Evolutionary conservation across 2,329 filamentous ascomycete species (phyloP).

Genomic region (Pyrenochaeta sp.): DNA sequence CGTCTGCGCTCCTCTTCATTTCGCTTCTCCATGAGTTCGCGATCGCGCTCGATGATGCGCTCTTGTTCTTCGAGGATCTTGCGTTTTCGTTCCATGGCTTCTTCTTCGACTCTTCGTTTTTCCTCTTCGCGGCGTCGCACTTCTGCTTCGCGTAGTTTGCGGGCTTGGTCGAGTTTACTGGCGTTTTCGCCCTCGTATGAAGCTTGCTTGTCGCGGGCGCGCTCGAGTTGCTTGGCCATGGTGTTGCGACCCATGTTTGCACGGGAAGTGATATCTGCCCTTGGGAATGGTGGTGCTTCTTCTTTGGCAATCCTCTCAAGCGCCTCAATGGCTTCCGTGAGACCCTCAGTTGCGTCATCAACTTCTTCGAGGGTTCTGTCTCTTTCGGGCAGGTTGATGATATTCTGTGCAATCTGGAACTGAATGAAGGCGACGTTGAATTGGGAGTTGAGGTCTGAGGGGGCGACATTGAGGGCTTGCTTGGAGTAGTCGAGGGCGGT

Average conservation of each 20-base stretch:
- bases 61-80: constrained; percentile 88
- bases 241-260: constrained; percentile 98
- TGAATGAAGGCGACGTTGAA: constrained; percentile 99
- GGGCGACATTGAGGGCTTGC: constrained; percentile 77
- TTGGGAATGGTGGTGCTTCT: constrained; percentile 83
- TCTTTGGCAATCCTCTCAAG: constrained; percentile 67
- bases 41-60: constrained; percentile 77
- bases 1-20: constrained; percentile 73
- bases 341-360: constrained; percentile 77
- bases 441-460: constrained; percentile 88
- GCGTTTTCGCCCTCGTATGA: constrained; percentile 96
- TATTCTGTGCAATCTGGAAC: constrained; percentile 86
- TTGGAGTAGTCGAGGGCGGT: constrained; percentile 70
- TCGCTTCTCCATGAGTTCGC: constrained; percentile 74
- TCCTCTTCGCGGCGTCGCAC: constrained; percentile 79
- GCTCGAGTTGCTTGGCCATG: constrained; percentile 88
- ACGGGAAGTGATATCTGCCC: constrained; percentile 89
- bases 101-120: constrained; percentile 71
- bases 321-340: constrained; percentile 83
- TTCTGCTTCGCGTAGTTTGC: constrained; percentile 82
- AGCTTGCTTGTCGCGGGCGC: constrained; percentile 81
- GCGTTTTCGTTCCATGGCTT: constrained; percentile 76
- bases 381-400: constrained; percentile 77
- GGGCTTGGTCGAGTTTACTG: constrained; percentile 82
- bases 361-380: constrained; percentile 83